phyloP scores from a whole-genome alignment of 768 basidiomycete genomes.

The Trametes punicea region DNA sequence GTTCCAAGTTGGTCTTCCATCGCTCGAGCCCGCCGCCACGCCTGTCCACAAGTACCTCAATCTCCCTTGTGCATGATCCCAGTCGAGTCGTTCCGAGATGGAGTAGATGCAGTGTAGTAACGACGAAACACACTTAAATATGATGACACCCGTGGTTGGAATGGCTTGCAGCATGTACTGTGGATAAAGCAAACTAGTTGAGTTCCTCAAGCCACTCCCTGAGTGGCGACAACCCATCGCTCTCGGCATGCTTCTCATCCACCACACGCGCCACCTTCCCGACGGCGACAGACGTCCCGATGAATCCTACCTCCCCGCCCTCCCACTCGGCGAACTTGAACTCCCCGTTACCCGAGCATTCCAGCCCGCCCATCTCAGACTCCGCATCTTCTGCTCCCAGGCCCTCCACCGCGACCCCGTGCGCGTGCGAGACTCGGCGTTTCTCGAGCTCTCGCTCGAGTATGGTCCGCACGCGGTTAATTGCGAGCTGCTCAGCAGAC shows the following conservation, averaged over 20 bases:
- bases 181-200: too few species aligned
- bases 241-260: constrained; percentile 34
- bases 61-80: too few species aligned
- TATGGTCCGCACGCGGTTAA: constrained; percentile 69
- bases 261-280: constrained; percentile 25
- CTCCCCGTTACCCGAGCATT: constrained; percentile 52
- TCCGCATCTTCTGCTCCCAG: constrained; percentile 62
- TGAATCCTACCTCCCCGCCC: constrained; percentile 71
- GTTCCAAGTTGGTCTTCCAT: too few species aligned
- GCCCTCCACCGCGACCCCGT: constrained; percentile 68
- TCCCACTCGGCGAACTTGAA: constrained; percentile 85
- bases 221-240: constrained; percentile 42
- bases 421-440: constrained; percentile 58
- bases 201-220: constrained; percentile 49
- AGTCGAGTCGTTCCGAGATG: too few species aligned
- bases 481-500: constrained; percentile 46
- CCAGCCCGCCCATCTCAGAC: constrained; percentile 70
- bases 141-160: too few species aligned
- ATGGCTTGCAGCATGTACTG: too few species aligned
- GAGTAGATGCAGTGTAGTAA: too few species aligned
- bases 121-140: too few species aligned
- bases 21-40: too few species aligned
- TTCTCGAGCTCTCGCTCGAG: constrained; percentile 86
- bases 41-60: too few species aligned
- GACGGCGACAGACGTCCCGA: constrained; percentile 52